Base-by-base conservation (phyloP, 2,329 filamentous ascomycete species). In the Paecilomyces niveus region DNA sequence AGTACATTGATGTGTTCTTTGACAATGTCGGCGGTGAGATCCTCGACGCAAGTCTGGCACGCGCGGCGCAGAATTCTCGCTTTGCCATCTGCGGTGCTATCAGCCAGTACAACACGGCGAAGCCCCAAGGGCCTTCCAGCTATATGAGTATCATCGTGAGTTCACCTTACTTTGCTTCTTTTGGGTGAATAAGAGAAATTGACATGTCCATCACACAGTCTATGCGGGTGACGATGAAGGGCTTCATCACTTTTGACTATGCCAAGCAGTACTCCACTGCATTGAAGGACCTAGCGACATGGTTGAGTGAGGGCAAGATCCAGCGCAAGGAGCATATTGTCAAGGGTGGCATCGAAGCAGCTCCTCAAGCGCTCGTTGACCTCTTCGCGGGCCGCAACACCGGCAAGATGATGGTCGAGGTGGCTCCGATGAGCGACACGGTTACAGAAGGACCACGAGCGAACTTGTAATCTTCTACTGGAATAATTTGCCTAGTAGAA, bases 1-100 rank as follows among this genome's bases (percentile, higher is more conserved):
- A 81, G 61, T 79, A 80, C 62, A 88, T 87, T 58, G 85, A 89
- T 72, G 85, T 90, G 13, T 90, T 85, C 73, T 90, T 85, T 70
- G 88, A 90, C 72, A 90, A 90, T 74, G 85, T 89, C 21, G 88
- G 87, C 10, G 88, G 88, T 5, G 85, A 89, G 61, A 87, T 90
- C 57, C 78, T 90, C 31, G 85, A 90, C 67, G 72, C 84, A 61
- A 86, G 85, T 52, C 78, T 91, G 45, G 75, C 72, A 3, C 80
- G 85, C n/a, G 87, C 88, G 59, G 86, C 85, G 58, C 74, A 75
- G 55, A 77, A 82, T 68, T 76, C 87, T 13, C 80, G 88, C 33
- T 88, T 91, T 70, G 84, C 87, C 63, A 88, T 88, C 73, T 90
- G 88, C 73, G 88, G 88, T 66, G 74, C 74, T 6, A 90, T 91